A percentile compares a stretch with the other conserved stretches of the same genome.
phyloP scores from a whole-genome alignment of 2,329 filamentous ascomycete genomes.

The Aureobasidium sp. region DNA sequence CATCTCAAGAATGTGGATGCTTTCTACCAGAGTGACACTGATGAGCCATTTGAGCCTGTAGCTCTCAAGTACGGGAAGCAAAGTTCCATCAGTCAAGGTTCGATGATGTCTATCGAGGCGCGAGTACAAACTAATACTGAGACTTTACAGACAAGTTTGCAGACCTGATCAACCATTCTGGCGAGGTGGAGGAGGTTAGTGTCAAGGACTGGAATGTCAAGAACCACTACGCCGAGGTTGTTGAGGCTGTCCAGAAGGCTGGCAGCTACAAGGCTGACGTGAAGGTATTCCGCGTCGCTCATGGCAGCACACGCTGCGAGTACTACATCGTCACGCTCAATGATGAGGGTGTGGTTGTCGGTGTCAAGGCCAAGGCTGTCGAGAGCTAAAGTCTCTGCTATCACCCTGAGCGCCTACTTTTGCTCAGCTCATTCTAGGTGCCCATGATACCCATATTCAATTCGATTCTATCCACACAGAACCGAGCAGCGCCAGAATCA shows the following conservation, averaged over 20 bases:
- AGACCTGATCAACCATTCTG: slow-evolving; percentile 52
- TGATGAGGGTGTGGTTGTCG: slow-evolving; percentile 55
- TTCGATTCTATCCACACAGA: background rate
- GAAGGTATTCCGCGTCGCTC: slow-evolving; percentile 63
- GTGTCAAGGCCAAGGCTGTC: slow-evolving; percentile 67
- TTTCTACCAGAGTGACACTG: slow-evolving; percentile 72
- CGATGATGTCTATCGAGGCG: too few relatives aligned
- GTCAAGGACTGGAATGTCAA: slow-evolving; percentile 64
- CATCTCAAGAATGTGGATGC: slow-evolving; percentile 49
- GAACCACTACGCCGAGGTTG: slow-evolving; percentile 59
- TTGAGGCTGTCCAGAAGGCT: slow-evolving; percentile 62
- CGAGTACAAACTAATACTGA: too few relatives aligned
- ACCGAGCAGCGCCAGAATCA: background rate
- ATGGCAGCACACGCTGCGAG: slow-evolving; percentile 57
- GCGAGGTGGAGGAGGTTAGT: slow-evolving; percentile 57
- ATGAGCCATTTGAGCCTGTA: slow-evolving; percentile 77
- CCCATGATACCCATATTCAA: background rate
- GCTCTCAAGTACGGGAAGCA: slow-evolving; percentile 47
- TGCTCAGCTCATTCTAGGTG: background rate
- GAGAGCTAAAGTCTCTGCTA: slow-evolving; percentile 38
- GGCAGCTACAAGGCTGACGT: slow-evolving; percentile 52
- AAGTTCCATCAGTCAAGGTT: slow-evolving; percentile 41
- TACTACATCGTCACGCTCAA: slow-evolving; percentile 71
- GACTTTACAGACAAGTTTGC: slow-evolving; percentile 69
- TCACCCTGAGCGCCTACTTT: background rate